Base-by-base conservation (phyloP, 78 protist species). In the slime mould (Dictyostelium discoideum) region DNA sequence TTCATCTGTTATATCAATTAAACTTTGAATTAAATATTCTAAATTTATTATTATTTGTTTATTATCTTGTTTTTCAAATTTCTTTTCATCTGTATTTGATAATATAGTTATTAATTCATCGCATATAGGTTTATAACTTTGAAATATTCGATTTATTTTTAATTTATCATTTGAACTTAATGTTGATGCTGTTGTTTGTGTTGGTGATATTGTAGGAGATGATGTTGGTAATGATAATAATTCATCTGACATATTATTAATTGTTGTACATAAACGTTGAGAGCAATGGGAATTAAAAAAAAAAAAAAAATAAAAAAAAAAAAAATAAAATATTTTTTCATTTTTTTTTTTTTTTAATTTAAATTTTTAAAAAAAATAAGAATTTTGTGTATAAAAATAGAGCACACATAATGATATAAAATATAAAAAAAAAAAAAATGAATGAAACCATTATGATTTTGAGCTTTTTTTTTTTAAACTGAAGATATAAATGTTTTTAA, bases 81-180 rank as follows among this genome's bases (percentile, higher is more conserved):
- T 37, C 6, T 54, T 22, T 39, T 26, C 57, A 63, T 69, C 74
- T 6, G 81, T 69, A 69, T 85, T 69, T 11, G 95, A 67, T 32
- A 90, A 8, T 8, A 72, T 9, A 24, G 95, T 73, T 37, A 90
- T 74, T 10, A 90, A 37, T 37, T 40, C 29, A 54, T 82, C 95
- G 26, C 95, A 90, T 32, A 90, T 24, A 10, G 95, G 95, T 82
- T 90, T 90, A 50, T 81, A 81, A 10, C 24, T 88, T 14, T 54
- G 63, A 44, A 88, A 88, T 32, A 48, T 69, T 11, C 44, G 85
- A 42, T 39, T 87, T 6, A 87, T 16, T 40, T 22, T 29, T 50
- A 60, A 54, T 40, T 82, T 82, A 14, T 82, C 86, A 54, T 24
- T 40, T 79, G 50, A 32, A 44, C 67, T 79, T n/a, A 79, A 50